Evolutionary conservation across 495 filamentous ascomycete genomes (phyloP), one percentile per base, ranked within the genome.

Genomic region (Neurospora sp.): DNA sequence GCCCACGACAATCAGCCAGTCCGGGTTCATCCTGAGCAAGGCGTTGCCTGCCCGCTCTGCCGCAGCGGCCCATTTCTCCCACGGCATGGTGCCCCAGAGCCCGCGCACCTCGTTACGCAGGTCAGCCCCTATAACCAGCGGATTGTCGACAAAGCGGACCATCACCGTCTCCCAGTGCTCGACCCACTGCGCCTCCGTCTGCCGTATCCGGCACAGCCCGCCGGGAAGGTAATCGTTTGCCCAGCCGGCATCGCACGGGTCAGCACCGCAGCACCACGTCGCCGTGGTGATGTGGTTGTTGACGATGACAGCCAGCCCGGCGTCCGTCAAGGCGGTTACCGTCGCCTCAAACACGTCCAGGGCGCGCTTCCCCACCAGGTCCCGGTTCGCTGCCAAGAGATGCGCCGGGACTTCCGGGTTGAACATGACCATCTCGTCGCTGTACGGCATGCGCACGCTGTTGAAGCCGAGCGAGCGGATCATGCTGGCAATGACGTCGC

Each of bases 241-340:
- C 88, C 88, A 90, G 72, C 83, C 82, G 10, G 84, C 82, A 75
- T 90, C 87, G 78, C 89, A 90, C 3, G 85, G 87, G 75, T 89
- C 88, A 20, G 83, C 83, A 9, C 87, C 88, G 75, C 87, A 88
- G 77, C 88, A 90, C 88, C 88, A 89, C 18, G 84, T 85, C 20
- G 88, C 85, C 20, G 82, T 84, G 0, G 88, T 90, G 79, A 90
- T 90, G 71, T 89, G 88, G 74, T 89, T 86, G 78, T 90, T 90
- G 53, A 88, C 75, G 22, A 90, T 87, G 40, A 90, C 88, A 38
- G 87, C 85, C 53, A 90, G 75, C 39, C 88, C 88, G 10, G 81
- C 85, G 10, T 85, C 85, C 37, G 88, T 89, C 75, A 90, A 78
- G 69, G 86, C 83, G 46, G 84, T 78, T 42, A 88, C 84, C 11